Percentiles rank a stretch among this genome's conserved stretches.
Evolutionary conservation across 306 rosid species (phyloP).

Genomic region (Astragalus glycyphyllos): DNA sequence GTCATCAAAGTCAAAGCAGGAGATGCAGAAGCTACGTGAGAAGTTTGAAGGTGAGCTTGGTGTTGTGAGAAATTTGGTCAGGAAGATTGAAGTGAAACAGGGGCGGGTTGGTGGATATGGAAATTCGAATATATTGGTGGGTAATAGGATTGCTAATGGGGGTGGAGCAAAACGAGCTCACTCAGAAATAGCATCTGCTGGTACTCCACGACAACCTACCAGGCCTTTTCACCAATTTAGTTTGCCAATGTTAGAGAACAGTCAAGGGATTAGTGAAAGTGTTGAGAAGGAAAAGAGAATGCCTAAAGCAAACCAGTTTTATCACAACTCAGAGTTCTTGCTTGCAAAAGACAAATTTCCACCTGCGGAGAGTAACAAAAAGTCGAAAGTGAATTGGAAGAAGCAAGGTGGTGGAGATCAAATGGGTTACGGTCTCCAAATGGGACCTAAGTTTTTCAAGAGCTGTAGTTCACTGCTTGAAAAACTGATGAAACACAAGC

Average conservation of each 20-base stretch:
- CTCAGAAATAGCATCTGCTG: constrained; percentile 72
- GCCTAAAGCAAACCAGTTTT: constrained; percentile 93
- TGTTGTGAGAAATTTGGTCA: constrained; percentile 67
- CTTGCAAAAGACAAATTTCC: constrained; percentile 95
- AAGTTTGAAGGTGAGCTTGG: constrained; percentile 78
- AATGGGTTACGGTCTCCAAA: constrained; percentile 56
- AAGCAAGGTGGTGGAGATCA: constrained; percentile 78
- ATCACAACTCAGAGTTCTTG: constrained; percentile 83
- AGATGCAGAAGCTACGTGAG: constrained; percentile 59
- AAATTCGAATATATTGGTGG: constrained; percentile 43
- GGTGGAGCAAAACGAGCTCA: constrained; percentile 64
- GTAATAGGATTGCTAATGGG: constrained; percentile 52
- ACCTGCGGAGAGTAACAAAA: constrained; percentile 84
- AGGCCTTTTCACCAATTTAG: constrained; percentile 78
- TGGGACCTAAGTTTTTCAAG: constrained; percentile 85
- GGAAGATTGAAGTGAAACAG: constrained; percentile 81
- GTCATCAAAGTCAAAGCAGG: constrained; percentile 63
- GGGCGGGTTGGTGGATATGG: constrained; percentile 59
- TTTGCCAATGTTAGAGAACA: constrained; percentile 71
- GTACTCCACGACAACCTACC: constrained; percentile 57
- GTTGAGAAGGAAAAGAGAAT: constrained; percentile 96
- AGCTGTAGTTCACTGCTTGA: constrained; percentile 91
- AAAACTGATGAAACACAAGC: constrained; percentile 91
- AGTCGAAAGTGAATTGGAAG: constrained; percentile 74
- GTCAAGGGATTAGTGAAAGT: constrained; percentile 65